Base-by-base conservation (phyloP, 179 eudicot genomes). In the Sideroxylon spinosum region DNA sequence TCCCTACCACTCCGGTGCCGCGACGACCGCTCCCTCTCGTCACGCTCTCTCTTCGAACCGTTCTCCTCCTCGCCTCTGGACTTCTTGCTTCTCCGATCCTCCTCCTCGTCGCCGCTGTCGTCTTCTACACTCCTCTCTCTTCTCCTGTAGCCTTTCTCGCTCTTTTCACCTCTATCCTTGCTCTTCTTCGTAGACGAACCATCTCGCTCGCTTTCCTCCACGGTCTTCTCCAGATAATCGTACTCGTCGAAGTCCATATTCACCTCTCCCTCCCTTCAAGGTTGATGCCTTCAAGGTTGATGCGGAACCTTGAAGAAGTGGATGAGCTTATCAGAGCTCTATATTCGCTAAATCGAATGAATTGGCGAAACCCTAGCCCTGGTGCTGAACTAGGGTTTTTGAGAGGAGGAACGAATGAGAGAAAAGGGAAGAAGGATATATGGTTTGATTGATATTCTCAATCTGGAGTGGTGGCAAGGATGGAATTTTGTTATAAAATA, bases 201-300 rank as follows among this genome's bases (percentile, higher is more conserved):
- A 78, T 67, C 74, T 60, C 83, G 63, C 49, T 87, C 88, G 6
- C 84, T 69, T n/a, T 87, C 94, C 37, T 90, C 98, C 48, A 91
- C 98, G 8, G 97, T 78, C 61, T 93, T 93, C 89, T 93, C 99
- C 57, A 95, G 76, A 68, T 95, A 93, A 61, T 95, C 97, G 85
- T 95, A 95, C 91, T 93, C 99, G 89, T 95, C 98, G 89, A 95
- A 93, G 22, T 91, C 98, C 98, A 90, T 93, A 52, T 28, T 76
- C 59, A 25, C 17, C 19, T 23, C 61, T 23, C 50, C 46, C 19
- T 52, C n/a, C n/a, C 78, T 61, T 56, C 67, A 65, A 70, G 46
- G 57, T 12, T 29, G 75, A 68, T 12, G 26, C 0, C 78, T 61
- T 56, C 67, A 65, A 70, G 46, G 57, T 12, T 29, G 75, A 68